Percentiles rank a stretch among this genome's conserved stretches.
Evolutionary conservation across 192 early-diverging fungal genomes (phyloP).

Genomic region (Physocladia obscura): DNA sequence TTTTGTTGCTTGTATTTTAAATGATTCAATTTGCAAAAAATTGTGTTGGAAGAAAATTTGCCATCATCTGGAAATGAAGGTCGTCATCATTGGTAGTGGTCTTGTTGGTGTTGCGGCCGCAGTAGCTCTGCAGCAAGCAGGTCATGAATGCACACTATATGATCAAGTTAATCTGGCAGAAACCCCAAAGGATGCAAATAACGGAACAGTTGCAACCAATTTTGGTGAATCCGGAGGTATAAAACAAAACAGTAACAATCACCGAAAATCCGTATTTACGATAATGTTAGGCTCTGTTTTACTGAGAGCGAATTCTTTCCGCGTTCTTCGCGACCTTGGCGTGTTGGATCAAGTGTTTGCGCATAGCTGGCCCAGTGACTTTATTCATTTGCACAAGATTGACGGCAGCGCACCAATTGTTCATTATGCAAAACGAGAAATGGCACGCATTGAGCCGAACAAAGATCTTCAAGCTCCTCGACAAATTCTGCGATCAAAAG

Average conservation of each 20-base stretch:
- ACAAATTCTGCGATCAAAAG: background rate
- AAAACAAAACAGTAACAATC: no score
- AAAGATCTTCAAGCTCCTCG: background rate
- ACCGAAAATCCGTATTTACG: no score
- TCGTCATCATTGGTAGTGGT: background rate
- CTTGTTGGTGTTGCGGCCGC: background rate
- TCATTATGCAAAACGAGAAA: background rate
- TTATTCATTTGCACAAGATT: background rate
- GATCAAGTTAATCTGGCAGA: background rate
- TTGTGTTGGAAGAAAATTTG: no score
- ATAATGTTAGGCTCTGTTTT: slow-evolving; percentile 12
- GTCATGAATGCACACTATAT: background rate
- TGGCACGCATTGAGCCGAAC: background rate
- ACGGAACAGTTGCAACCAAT: background rate
- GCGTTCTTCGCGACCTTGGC: slow-evolving; percentile 15
- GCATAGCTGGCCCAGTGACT: background rate
- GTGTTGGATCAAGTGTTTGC: slow-evolving; percentile 10
- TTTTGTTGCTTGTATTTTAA: no score
- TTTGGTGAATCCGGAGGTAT: background rate
- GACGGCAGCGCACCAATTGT: background rate
- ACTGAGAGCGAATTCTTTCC: slow-evolving; percentile 15
- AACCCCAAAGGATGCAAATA: background rate
- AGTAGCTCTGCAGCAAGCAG: background rate
- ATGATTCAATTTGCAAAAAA: no score
- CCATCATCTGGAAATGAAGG: no score